Base-by-base conservation (phyloP, 805 yeast species). In the Naumovozyma dairenensis region DNA sequence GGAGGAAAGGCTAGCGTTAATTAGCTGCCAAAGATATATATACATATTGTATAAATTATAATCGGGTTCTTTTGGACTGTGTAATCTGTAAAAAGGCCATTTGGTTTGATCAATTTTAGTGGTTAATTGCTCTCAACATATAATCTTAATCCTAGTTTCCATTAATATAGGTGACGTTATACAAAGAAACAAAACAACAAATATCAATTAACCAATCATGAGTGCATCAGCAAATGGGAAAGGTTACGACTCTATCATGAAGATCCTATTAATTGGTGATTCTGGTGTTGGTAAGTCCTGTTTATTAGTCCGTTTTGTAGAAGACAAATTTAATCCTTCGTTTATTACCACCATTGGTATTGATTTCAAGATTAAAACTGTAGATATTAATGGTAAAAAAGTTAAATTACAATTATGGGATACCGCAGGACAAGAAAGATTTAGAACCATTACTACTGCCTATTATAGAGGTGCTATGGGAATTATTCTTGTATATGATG, bases 281-380 rank as follows among this genome's bases (percentile, higher is more conserved):
- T 82, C 94, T 21, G 84, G 84, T 39, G 92, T 82, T 29, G 93
- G 93, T 24, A 82, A 82, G 55, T 80, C 96, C 27, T 89, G 96
- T 68, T 69, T 87, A 39, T 67, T 87, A 50, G 74, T 89, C 44
- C 76, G 97, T 55, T 89, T 89, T 63, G 94, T 89, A 39, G 96
- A 86, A 50, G 96, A 89, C 62, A 87, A 86, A 62, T 92, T 92
- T 67, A 87, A 89, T 51, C 96, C 97, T 4, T 77, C 92, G 15
- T 92, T 89, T 62, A 92, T 92, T 63, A 86, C 97, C 39, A 92
- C 98, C 31, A 92, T 92, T 52, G 98, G 98, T 35, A 92, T 92
- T 51, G 98, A 92, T 61, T 92, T 92, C 72, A 92, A 92, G 67
- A 89, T 92, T 58, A 80, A 96, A 63, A 87, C 96, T 19, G 83